Evolutionary conservation across 352 stramenopile genomes (phyloP), one percentile per base, ranked within the genome.

Genomic region (Globisporangium rhizosaccharum): DNA sequence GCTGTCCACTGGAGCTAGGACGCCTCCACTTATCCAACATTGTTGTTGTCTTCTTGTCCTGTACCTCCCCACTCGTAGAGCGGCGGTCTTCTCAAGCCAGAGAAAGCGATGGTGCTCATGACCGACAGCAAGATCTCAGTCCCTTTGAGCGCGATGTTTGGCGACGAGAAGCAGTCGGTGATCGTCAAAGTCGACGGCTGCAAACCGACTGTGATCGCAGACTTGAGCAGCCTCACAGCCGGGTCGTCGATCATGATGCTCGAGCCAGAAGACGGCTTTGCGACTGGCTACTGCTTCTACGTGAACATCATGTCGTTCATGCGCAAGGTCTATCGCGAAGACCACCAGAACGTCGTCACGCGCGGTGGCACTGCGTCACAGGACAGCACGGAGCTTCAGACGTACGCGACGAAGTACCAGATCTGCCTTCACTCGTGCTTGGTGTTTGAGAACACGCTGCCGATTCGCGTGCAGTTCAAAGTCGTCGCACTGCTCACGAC

Each of bases 331-430:
- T 96, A 94, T 65, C 74, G 85, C 25, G 87, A 96, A 76, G 82
- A 96, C 28, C 81, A 94, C 23, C 82, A 90, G 57, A 79, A 82
- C 30, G 72, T 90, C 47, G 65, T 89, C 39, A 88, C 77, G 8
- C 78, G 84, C 54, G 44, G 44, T n/a, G 75, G 71, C 10, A 87
- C 82, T 23, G 70, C 59, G 33, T 63, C 64, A 12, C 63, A 80
- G 17, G 74, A 85, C 37, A 47, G 51, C 28, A 67, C 72, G 0
- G 76, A 87, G 41, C 42, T 84, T 46, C 83, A 92, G 58, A 87
- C 79, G 7, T 94, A 96, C 28, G 86, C 84, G 2, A 92, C 86
- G 0, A 96, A 94, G 71, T 91, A 94, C 59, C 86, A 93, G 67
- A 90, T 96, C 44, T 87, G 67, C 26, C 52, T 96, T 18, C 83